Conservation (phyloP, 169 alveolate genomes). For the Plasmodium vinckei region DNA sequence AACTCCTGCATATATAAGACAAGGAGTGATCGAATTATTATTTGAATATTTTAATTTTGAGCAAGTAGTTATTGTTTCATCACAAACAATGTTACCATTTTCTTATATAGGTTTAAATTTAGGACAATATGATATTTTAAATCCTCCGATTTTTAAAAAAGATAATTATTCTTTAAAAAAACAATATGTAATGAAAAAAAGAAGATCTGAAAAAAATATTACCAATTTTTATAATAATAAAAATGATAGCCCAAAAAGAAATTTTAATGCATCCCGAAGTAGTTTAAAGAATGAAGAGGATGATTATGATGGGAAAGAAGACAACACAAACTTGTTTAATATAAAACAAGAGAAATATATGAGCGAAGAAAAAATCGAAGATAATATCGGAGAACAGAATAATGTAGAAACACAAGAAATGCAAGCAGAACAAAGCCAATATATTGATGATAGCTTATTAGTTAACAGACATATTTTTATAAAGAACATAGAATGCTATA, state of each 20-base stretch:
- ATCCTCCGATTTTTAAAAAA: conserved; percentile 46
- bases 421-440: not conserved
- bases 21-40: conserved; percentile 87
- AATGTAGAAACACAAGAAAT: not conserved
- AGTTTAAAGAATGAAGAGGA: not conserved
- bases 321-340: not conserved
- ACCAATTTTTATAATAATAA: not conserved
- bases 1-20: conserved; percentile 87
- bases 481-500: conserved; percentile 51
- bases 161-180: not conserved
- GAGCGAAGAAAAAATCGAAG: not conserved
- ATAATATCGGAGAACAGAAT: not conserved
- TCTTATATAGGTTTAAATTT: conserved; percentile 80
- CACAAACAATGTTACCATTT: conserved; percentile 87
- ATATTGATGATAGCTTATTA: not conserved
- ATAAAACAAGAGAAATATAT: not conserved
- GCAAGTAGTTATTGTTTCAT: conserved; percentile 82
- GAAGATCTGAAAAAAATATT: conserved; percentile 5
- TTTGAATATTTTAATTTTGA: conserved; percentile 86
- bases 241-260: not conserved
- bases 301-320: not conserved
- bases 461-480: conserved; percentile 41
- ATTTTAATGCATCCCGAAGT: not conserved
- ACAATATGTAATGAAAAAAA: not conserved
- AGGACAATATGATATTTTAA: conserved; percentile 78